These are phyloP conservation scores for Xylaria castorea DNA, from an alignment of 495 filamentous ascomycete species.

Conservation along the genomic window DNA sequence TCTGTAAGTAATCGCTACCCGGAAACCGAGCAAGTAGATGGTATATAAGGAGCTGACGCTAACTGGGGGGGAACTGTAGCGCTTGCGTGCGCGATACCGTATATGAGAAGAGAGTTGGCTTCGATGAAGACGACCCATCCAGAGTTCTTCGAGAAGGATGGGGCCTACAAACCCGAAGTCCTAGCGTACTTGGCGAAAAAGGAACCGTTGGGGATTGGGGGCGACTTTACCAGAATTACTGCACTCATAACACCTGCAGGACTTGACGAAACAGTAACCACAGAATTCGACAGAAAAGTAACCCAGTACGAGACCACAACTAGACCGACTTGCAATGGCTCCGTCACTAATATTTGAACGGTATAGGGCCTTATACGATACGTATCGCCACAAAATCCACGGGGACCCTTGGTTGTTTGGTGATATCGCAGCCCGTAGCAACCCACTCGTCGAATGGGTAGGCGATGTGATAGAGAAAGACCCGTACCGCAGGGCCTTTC, in stretches of 20 bases:
- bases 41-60: not conserved
- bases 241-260: not conserved
- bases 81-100: not conserved
- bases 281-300: too few relatives aligned
- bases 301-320: not conserved
- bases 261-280: not conserved
- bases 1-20: not conserved
- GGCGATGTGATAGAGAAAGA: not conserved
- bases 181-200: not conserved
- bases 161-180: not conserved
- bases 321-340: not conserved
- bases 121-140: not conserved
- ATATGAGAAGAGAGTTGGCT: not conserved
- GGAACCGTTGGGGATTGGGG: not conserved
- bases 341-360: not conserved
- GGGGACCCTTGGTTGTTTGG: not conserved
- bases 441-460: not conserved
- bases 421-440: too few relatives aligned
- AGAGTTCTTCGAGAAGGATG: not conserved
- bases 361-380: not conserved
- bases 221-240: not conserved
- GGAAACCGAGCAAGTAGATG: not conserved
- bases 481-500: not conserved
- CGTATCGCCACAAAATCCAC: accelerated
- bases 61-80: not conserved